These are phyloP conservation scores for Pseudogymnoascus sp. DNA, from an alignment of 2,329 filamentous ascomycete genomes.

Conservation along the genomic window DNA sequence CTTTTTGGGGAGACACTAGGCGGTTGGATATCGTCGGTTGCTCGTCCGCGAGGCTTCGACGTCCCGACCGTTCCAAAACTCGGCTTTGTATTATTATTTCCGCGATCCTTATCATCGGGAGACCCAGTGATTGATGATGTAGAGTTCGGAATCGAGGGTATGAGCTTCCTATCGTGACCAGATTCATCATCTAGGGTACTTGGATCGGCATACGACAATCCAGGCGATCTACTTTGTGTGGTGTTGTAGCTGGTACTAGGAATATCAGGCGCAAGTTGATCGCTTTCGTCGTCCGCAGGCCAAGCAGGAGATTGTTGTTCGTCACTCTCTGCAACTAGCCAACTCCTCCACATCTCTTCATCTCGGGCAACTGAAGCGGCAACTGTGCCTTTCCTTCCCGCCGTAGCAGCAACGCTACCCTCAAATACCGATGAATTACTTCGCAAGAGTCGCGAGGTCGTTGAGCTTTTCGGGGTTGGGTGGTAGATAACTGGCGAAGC, in stretches of 20 bases:
- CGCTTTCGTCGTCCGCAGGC: not conserved
- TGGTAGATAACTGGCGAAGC: constrained; percentile 19
- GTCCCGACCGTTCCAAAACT: not conserved
- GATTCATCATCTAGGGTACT: not conserved
- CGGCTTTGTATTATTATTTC: not conserved
- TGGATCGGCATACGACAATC: not conserved
- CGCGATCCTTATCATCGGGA: not conserved
- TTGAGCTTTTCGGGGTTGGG: constrained; percentile 23
- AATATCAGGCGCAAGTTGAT: not conserved
- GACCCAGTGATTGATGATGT: not conserved
- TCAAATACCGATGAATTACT: constrained; percentile 17
- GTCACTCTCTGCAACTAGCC: constrained; percentile 17
- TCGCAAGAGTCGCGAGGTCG: constrained; percentile 19
- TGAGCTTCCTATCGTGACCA: not conserved
- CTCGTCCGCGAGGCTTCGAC: not conserved
- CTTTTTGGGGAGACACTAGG: not conserved
- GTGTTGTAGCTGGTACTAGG: not conserved
- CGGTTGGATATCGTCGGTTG: not conserved
- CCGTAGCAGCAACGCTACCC: constrained; percentile 23
- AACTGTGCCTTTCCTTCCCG: constrained; percentile 16
- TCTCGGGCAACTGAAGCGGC: constrained; percentile 18
- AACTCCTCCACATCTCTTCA: constrained; percentile 26
- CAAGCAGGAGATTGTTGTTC: constrained; percentile 5
- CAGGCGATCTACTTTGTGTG: not conserved
- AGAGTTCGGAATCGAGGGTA: not conserved